Percentiles rank a stretch among this genome's conserved stretches.
Conservation (phyloP, 2,329 filamentous ascomycete genomes). For the Stagonosporopsis cucurbitacearum region DNA sequence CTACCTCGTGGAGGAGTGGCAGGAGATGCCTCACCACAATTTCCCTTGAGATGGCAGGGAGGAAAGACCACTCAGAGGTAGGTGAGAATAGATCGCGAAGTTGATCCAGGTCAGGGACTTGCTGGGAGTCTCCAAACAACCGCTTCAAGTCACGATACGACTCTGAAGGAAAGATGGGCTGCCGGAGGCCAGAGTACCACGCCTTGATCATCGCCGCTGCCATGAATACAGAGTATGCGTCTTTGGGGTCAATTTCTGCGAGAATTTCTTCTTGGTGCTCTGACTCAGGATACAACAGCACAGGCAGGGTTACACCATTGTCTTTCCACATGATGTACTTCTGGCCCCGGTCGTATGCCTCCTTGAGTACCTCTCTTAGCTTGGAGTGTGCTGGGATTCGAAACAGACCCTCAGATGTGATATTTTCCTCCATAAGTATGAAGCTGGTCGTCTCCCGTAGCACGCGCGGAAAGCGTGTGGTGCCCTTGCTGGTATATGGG, state of each 20-base stretch:
- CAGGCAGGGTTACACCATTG: conserved; percentile 42
- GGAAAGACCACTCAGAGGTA: conserved; percentile 54
- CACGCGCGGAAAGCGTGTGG: conserved; percentile 58
- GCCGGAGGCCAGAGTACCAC: conserved; percentile 61
- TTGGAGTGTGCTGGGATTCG: conserved; percentile 60
- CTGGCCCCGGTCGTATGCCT: conserved; percentile 63
- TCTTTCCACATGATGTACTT: conserved; percentile 62
- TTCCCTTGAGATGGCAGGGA: conserved; percentile 55
- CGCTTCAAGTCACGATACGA: conserved; percentile 57
- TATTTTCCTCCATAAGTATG: conserved; percentile 55
- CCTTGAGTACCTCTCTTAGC: conserved; percentile 58
- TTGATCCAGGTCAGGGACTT: conserved; percentile 50
- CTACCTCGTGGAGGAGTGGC: conserved; percentile 57
- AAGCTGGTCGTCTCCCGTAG: conserved; percentile 61
- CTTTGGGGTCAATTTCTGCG: conserved; percentile 54
- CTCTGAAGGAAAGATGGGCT: conserved; percentile 59
- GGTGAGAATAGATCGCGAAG: conserved; percentile 56
- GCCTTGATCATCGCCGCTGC: conserved; percentile 62
- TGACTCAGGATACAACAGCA: conserved; percentile 41
- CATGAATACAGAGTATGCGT: conserved; percentile 61
- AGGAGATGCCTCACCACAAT: conserved; percentile 60
- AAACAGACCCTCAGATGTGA: conserved; percentile 61
- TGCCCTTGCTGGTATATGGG: conserved; percentile 53
- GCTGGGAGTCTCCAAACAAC: conserved; percentile 50
- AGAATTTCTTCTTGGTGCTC: conserved; percentile 52